Conservation (phyloP, 441 rosid species). For the Erodium moschatum region DNA sequence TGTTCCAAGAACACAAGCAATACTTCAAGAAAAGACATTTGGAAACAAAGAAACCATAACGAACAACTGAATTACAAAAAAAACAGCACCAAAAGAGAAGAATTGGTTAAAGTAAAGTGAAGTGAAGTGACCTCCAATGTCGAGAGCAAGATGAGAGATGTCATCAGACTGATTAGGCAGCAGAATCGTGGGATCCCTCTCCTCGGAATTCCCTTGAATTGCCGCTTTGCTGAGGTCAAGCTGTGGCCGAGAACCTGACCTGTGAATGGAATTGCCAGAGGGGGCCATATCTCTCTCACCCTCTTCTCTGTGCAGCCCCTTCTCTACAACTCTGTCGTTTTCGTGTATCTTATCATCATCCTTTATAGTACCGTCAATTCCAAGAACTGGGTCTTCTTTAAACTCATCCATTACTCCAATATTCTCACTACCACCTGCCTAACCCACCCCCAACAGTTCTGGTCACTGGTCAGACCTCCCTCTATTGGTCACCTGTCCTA, state of each 20-base stretch:
- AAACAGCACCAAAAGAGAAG: background rate
- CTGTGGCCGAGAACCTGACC: too few relatives aligned
- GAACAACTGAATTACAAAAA: background rate
- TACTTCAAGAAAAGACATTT: too few relatives aligned
- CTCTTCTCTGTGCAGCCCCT: conserved; percentile 20
- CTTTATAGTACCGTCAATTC: conserved; percentile 6
- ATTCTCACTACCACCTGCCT: conserved; percentile 23
- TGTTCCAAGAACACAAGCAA: too few relatives aligned
- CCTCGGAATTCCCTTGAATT: conserved; percentile 85
- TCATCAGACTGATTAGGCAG: conserved; percentile 98
- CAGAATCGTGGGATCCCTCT: conserved; percentile 81
- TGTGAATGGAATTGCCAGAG: background rate
- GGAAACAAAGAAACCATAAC: background rate
- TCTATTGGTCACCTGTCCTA: conserved; percentile 15
- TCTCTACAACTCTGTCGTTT: background rate
- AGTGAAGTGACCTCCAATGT: conserved; percentile 69
- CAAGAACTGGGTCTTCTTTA: conserved; percentile 32
- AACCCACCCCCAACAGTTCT: conserved; percentile 17
- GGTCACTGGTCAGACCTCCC: conserved; percentile 21
- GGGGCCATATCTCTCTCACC: conserved; percentile 38
- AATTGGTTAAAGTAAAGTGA: background rate
- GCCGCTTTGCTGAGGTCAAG: too few relatives aligned
- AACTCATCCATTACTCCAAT: conserved; percentile 45
- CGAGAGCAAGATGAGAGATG: conserved; percentile 89
- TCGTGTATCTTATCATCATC: conserved; percentile 9